phyloP scores from a whole-genome alignment of 495 filamentous ascomycete genomes.

The Sordaria brevicollis region DNA sequence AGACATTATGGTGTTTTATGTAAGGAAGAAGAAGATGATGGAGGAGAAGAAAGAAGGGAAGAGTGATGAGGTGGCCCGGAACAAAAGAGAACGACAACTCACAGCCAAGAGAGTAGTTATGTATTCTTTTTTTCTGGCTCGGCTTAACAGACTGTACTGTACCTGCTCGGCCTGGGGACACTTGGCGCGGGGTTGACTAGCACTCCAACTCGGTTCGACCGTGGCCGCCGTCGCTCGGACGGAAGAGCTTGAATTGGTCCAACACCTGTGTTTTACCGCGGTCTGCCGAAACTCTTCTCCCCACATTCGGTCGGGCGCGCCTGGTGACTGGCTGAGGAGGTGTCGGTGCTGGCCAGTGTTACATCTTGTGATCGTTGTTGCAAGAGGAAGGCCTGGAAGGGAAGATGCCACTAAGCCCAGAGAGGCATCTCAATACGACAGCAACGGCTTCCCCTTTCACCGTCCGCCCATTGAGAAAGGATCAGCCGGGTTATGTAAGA shows the following conservation, averaged over 20 bases:
- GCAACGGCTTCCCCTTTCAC: not conserved
- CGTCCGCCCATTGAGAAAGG: not conserved
- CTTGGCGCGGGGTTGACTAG: not conserved
- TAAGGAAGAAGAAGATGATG: not conserved
- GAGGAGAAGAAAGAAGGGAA: not conserved
- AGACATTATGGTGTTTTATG: constrained; percentile 14
- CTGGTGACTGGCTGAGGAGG: not conserved
- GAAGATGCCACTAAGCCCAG: not conserved
- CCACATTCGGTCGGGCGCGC: not conserved
- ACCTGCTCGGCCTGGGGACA: not conserved
- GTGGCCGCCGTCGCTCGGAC: constrained; percentile 1
- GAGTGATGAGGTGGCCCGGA: not conserved
- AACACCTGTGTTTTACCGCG: constrained; percentile 3
- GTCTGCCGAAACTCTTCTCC: constrained; percentile 4
- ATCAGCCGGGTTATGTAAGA: not conserved
- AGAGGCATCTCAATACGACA: not conserved
- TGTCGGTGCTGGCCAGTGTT: not conserved
- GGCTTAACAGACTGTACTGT: not conserved
- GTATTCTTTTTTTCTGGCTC: not conserved
- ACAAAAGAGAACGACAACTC: not conserved
- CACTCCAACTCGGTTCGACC: not conserved
- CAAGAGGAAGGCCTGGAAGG: not conserved
- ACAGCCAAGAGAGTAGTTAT: not conserved
- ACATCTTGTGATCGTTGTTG: not conserved
- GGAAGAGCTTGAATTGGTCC: not conserved